Percentiles rank a stretch among this genome's conserved stretches.
Conservation (phyloP, 805 yeast genomes). For the Cyberlindnera americana region DNA sequence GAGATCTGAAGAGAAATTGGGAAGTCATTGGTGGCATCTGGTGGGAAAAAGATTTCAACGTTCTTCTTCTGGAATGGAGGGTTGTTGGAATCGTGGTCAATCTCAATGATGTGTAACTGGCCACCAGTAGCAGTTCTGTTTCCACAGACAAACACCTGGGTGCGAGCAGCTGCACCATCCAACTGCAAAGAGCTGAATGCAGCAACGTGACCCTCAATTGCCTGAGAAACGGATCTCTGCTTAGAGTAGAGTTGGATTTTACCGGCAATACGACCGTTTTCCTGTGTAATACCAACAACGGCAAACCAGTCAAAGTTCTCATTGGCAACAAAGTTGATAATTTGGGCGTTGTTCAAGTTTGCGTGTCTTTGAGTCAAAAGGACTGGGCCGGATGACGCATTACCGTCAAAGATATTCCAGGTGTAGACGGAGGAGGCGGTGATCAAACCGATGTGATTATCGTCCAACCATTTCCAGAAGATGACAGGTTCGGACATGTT, state of each 20-base stretch:
- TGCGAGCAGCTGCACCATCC: constrained; percentile 62
- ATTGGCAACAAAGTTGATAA: constrained; percentile 86
- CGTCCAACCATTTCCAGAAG: constrained; percentile 91
- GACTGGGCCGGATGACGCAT: constrained; percentile 73
- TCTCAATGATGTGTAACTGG: constrained; percentile 88
- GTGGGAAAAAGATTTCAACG: constrained; percentile 93
- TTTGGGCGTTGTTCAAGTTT: constrained; percentile 73
- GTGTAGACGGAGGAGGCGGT: constrained; percentile 71
- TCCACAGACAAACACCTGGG: constrained; percentile 90
- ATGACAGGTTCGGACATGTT: constrained; percentile 85
- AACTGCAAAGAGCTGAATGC: constrained; percentile 75
- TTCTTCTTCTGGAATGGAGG: constrained; percentile 89
- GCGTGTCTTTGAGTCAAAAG: constrained; percentile 82
- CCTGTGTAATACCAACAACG: constrained; percentile 91
- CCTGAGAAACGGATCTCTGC: constrained; percentile 89
- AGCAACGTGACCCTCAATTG: constrained; percentile 97
- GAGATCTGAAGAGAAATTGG: constrained; percentile 91
- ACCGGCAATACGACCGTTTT: constrained; percentile 91
- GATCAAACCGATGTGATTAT: constrained; percentile 73
- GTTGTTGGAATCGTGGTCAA: constrained; percentile 83
- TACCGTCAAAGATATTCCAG: constrained; percentile 83
- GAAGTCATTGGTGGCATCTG: constrained; percentile 94
- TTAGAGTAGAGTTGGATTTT: constrained; percentile 90
- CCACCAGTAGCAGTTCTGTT: constrained; percentile 77
- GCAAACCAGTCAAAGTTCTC: constrained; percentile 88